phyloP scores from a whole-genome alignment of 768 basidiomycete genomes.

The Boletus edulis region DNA sequence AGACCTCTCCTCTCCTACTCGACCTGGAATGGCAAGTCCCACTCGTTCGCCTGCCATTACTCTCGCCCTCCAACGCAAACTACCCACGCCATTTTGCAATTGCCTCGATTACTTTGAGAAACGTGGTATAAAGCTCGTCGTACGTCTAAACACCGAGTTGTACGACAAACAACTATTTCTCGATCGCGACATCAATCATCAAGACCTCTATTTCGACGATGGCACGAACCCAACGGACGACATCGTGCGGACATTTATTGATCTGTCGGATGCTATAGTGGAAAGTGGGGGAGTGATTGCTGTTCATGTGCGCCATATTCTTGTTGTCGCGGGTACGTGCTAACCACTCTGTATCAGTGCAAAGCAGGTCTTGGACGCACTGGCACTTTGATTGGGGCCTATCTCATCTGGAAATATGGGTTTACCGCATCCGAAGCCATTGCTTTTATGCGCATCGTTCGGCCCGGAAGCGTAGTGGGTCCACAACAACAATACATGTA shows the following conservation, averaged over 20 bases:
- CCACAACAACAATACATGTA: conserved; percentile 96
- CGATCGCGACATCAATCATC: conserved; percentile 82
- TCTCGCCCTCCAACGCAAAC: conserved; percentile 71
- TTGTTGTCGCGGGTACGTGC: conserved; percentile 17
- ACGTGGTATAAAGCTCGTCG: conserved; percentile 82
- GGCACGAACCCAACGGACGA: conserved; percentile 97
- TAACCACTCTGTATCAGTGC: conserved; percentile 51
- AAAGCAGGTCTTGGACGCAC: conserved; percentile 97
- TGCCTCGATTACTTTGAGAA: conserved; percentile 93
- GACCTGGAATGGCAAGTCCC: conserved; percentile 23
- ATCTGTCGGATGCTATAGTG: conserved; percentile 75
- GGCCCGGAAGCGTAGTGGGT: conserved; percentile 91
- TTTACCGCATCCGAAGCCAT: conserved; percentile 96
- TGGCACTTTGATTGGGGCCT: conserved; percentile 95
- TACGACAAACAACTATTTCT: conserved; percentile 82
- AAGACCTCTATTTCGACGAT: conserved; percentile 96
- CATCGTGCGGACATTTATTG: conserved; percentile 89
- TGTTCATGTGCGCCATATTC: conserved; percentile 65
- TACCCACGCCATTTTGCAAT: conserved; percentile 79
- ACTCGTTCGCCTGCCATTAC: conserved; percentile 33
- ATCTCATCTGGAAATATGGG: conserved; percentile 97
- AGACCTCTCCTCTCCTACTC: conserved; percentile 27
- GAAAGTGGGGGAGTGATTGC: conserved; percentile 79
- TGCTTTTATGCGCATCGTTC: conserved; percentile 96
- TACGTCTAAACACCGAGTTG: conserved; percentile 90